Evolutionary conservation across 2,329 filamentous ascomycete species (phyloP), one percentile per base, ranked within the genome.

Genomic region (Teratosphaeria viscida): DNA sequence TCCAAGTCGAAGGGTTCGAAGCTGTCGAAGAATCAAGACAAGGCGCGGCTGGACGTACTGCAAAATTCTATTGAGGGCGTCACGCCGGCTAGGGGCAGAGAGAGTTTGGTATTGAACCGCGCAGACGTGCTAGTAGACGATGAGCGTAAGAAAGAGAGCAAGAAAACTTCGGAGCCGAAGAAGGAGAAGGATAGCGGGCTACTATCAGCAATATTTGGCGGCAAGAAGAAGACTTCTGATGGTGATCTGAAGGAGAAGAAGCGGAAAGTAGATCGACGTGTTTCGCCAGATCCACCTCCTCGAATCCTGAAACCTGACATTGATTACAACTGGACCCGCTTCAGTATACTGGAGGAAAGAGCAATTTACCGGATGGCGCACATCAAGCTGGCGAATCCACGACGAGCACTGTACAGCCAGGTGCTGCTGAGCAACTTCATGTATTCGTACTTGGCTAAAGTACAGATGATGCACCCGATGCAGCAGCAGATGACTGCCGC

Each of bases 291-390:
- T 52, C 86, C 87, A n/a, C 79, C 82, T 0, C 84, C 85, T 63
- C 85, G 87, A 56, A 81, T 86, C 39, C 78, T 95, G 58, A 87
- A 85, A 64, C 88, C 94, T 4, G 92, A 97, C 70, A 82, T 96
- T 63, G 92, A 97, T 74, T 99, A 96, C 75, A 89, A 91, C 67
- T 99, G 94, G 89, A 94, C 91, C 1, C 82, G 94, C 52, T 99
- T 97, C 70, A 91, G 91, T 12, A 92, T 99, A 58, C 79, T 96
- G 58, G 92, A 97, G 74, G 94, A 99, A 77, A 84, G 94, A 61
- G 94, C 94, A 23, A 99, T 99, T 61, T 99, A 99, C 75, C 85
- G 94, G 62, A 96, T 99, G 90, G 94, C 94, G 19, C 94, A 99
- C 72, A 95, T 97, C 76, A 99, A 99, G 75, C 84, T 99, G 62